These are phyloP conservation scores for Syzygium aromaticum DNA, from an alignment of 345 rosid genomes.

Conservation along the genomic window DNA sequence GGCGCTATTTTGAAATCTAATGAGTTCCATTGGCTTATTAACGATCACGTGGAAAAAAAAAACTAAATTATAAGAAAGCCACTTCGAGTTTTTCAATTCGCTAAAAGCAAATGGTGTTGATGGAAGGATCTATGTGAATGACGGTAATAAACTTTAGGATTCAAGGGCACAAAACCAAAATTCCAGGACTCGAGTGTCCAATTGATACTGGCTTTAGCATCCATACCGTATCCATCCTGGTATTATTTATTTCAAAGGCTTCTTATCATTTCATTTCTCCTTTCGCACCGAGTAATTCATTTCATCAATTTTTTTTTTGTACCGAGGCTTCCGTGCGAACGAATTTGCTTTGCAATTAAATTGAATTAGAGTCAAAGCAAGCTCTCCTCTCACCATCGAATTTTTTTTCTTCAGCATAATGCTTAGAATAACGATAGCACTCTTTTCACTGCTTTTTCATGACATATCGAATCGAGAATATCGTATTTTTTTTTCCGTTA, in stretches of 20 bases:
- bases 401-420: not conserved
- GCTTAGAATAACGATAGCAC: not conserved
- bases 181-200: not conserved
- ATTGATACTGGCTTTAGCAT: accelerated
- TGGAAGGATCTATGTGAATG: not conserved
- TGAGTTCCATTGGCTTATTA: no score
- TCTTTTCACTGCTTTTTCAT: not conserved
- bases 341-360: not conserved
- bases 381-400: not conserved
- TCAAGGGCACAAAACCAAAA: not conserved
- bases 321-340: not conserved
- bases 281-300: not conserved
- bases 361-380: not conserved
- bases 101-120: not conserved
- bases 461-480: not conserved
- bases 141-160: not conserved
- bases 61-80: not conserved
- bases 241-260: not conserved
- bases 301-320: not conserved
- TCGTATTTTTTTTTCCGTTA: not conserved
- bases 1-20: no score
- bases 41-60: not conserved
- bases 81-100: not conserved
- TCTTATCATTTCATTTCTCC: not conserved
- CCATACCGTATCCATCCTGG: accelerated